Evolutionary conservation across 140 eudicot species (phyloP).

Genomic region (Ambrosia hybrid): DNA sequence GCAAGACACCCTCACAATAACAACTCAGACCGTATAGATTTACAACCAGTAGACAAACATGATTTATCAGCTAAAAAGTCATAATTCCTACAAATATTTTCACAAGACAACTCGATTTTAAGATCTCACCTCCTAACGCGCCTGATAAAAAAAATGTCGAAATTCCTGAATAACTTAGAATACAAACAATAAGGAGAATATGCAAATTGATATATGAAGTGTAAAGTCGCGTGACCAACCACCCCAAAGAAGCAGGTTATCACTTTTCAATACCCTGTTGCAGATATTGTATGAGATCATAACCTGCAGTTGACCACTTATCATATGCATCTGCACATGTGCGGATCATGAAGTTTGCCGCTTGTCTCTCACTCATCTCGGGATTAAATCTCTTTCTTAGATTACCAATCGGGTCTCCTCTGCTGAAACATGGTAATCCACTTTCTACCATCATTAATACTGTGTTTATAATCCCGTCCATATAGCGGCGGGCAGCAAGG

Average conservation of each 20-base stretch:
- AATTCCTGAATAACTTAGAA: constrained; percentile 17
- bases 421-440: constrained; percentile 95
- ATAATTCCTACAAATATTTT: constrained; percentile 19
- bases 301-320: constrained; percentile 99
- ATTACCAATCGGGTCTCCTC: constrained; percentile 96
- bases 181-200: constrained; percentile 19
- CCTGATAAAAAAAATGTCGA: neutral
- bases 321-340: constrained; percentile 92
- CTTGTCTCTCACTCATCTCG: constrained; percentile 97
- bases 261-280: constrained; percentile 98
- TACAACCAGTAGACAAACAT: constrained; percentile 4
- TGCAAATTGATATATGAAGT: constrained; percentile 1
- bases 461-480: constrained; percentile 92
- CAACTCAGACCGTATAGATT: neutral
- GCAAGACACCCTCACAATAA: neutral
- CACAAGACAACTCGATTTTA: constrained; percentile 21
- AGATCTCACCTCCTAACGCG: neutral
- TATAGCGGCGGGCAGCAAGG: constrained; percentile 91
- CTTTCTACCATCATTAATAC: constrained; percentile 89
- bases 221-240: neutral
- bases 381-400: constrained; percentile 94
- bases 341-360: constrained; percentile 92
- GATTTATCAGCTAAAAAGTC: constrained; percentile 15
- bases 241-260: constrained; percentile 10
- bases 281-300: constrained; percentile 91